These are phyloP conservation scores for Dianthus caryophyllus DNA, from an alignment of 148 eudicot species.

Conservation along the genomic window DNA sequence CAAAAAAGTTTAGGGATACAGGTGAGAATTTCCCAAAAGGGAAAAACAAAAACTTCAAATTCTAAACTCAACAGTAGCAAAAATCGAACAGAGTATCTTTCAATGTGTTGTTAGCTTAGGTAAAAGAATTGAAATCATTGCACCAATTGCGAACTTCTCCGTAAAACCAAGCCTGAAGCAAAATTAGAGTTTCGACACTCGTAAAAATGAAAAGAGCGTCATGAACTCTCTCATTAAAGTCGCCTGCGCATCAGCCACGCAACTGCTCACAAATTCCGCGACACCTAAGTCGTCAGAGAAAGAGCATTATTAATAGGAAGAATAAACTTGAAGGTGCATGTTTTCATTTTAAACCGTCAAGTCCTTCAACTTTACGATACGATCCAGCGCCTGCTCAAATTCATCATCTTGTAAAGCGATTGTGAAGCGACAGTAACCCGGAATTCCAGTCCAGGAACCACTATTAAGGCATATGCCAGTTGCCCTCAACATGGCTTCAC, in stretches of 20 bases:
- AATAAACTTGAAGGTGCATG: not conserved
- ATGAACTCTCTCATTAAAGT: not conserved
- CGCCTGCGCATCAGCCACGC: not conserved
- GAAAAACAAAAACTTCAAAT: no score
- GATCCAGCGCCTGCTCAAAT: conserved; percentile 63
- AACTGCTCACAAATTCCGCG: not conserved
- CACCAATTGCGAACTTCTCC: not conserved
- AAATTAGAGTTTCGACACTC: not conserved
- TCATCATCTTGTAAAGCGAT: conserved; percentile 70
- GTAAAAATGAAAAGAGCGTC: not conserved
- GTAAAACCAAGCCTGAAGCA: not conserved
- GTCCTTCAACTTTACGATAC: conserved; percentile 54
- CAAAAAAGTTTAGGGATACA: no score
- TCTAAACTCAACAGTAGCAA: no score
- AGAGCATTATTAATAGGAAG: conserved; percentile 6
- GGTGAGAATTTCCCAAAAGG: no score
- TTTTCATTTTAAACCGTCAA: conserved; percentile 18
- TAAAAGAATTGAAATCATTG: no score
- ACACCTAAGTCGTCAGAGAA: conserved; percentile 19
- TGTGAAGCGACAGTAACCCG: conserved; percentile 86
- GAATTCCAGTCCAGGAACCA: conserved; percentile 82
- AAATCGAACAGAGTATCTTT: no score
- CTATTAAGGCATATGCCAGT: conserved; percentile 84
- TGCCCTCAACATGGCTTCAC: conserved; percentile 65
- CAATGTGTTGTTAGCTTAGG: no score